Percentiles rank a stretch among this genome's conserved stretches.
phyloP scores from a whole-genome alignment of 2,329 filamentous ascomycete species.

The Colletotrichum chrysophilum region DNA sequence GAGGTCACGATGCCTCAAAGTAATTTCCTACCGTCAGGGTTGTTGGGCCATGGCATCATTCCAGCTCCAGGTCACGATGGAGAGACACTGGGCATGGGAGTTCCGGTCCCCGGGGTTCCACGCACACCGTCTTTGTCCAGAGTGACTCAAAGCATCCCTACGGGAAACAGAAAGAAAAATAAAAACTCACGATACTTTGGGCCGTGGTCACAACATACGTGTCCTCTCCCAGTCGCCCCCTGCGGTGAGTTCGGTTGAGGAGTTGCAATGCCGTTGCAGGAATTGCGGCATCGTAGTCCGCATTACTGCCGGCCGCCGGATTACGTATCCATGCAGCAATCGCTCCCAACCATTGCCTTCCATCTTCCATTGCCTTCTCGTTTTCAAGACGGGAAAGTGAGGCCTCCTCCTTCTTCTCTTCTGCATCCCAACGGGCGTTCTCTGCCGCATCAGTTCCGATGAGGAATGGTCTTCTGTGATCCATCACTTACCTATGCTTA shows the following conservation, averaged over 20 bases:
- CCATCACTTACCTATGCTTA: not conserved
- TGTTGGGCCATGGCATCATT: slow-evolving; percentile 11
- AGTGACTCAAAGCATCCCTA: not conserved
- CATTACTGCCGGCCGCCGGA: not conserved
- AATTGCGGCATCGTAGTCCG: slow-evolving; percentile 3
- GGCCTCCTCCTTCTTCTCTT: not conserved
- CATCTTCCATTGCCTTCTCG: not conserved
- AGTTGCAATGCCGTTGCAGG: not conserved
- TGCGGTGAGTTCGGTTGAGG: not conserved
- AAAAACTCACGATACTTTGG: not conserved
- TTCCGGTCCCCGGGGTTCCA: not conserved
- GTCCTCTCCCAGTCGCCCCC: not conserved
- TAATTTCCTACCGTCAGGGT: slow-evolving; percentile 4
- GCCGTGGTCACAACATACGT: not conserved
- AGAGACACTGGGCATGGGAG: not conserved
- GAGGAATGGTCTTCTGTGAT: not conserved
- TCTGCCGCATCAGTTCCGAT: not conserved
- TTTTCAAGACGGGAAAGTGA: not conserved
- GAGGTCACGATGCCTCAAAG: slow-evolving; percentile 12
- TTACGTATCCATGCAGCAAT: not conserved
- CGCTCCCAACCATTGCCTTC: not conserved
- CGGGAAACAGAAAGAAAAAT: not conserved
- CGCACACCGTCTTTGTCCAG: not conserved
- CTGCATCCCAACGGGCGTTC: slow-evolving; percentile 2
- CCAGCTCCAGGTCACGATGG: slow-evolving; percentile 12